Base-by-base conservation (phyloP, 2,329 filamentous ascomycete species). In the Aspergillus sp. region DNA sequence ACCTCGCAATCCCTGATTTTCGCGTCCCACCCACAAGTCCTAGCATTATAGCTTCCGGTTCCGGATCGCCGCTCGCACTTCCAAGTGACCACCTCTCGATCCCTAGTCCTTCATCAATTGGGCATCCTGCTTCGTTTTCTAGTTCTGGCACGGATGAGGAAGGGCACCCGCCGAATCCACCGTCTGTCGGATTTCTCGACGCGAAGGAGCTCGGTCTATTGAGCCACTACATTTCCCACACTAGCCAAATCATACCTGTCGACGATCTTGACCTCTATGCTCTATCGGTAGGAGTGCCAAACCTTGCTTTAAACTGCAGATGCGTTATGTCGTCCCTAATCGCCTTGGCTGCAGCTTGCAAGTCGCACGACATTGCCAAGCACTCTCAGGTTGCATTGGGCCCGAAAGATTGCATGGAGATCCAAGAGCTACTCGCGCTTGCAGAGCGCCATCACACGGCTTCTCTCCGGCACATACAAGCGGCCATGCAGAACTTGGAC, bases 321-420 rank as follows among this genome's bases (percentile, higher is more conserved):
- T 69, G 74, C 1, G 71, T 81, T 2, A 79, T 80, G 77, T 72
- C 69, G 42, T 80, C 78, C 0, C 69, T 81, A 4, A 65, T 81
- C 0, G 77, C 78, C 2, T 65, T 81, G 2, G 74, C 78, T 0
- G 78, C 78, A 2, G 71, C 75, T 1, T 77, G 77, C 60, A 75
- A 76, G 60, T 77, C 72, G 12, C 69, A 73, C n/a, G 58, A 65
- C 55, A 52, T 67, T 3, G 63, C 60, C 7, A 63, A 59, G 9
- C 47, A 49, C 20, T 7, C 56, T n/a, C 54, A 45, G 20, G 32
- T 18, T 1, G 49, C 32, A 9, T 52, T 60, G 7, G 54, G 57
- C 14, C 36, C 16, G 22, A 53, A 59, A 11, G 52, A 31, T 12
- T 18, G 64, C 14, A 54, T 45, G 18, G 74, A 77, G 18, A 60